A percentile compares a stretch with the other conserved stretches of the same genome.
Evolutionary conservation across 78 protist genomes (phyloP).

Genomic region (Cavenderia fasciculata): DNA sequence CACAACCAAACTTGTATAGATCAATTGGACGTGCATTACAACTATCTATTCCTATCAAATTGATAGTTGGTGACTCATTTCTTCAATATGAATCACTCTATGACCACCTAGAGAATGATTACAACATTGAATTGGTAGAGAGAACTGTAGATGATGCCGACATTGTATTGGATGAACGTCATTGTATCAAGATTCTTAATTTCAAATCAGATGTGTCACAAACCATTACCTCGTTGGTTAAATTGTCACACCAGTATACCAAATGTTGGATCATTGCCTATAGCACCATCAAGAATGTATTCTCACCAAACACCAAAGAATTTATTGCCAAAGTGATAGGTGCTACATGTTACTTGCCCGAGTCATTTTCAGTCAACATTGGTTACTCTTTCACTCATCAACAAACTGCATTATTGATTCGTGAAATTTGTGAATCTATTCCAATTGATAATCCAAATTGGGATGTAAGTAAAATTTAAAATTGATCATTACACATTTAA

Average conservation of each 20-base stretch:
- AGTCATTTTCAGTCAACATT: not conserved
- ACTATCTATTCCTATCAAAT: not conserved
- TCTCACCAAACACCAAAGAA: not conserved
- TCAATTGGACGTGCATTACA: no score
- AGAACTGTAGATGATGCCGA: constrained; percentile 2
- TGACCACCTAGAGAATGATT: constrained; percentile 1
- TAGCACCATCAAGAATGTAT: not conserved
- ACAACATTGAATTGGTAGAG: constrained; percentile 22
- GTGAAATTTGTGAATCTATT: constrained; percentile 43
- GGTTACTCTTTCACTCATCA: constrained; percentile 11
- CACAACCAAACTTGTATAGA: not conserved
- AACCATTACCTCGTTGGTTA: no score
- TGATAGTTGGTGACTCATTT: constrained; percentile 18
- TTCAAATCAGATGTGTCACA: not conserved
- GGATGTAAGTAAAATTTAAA: not conserved
- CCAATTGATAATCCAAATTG: constrained; percentile 3
- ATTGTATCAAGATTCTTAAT: constrained; percentile 1
- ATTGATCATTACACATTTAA: not conserved
- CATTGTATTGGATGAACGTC: constrained; percentile 43
- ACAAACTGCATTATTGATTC: constrained; percentile 8
- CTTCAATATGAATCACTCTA: not conserved
- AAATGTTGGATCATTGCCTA: constrained; percentile 22
- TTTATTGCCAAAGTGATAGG: not conserved
- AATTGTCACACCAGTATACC: not conserved
- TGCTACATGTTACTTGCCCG: not conserved